phyloP scores from a whole-genome alignment of 345 rosid species.

The Eucalyptus pauciflora region DNA sequence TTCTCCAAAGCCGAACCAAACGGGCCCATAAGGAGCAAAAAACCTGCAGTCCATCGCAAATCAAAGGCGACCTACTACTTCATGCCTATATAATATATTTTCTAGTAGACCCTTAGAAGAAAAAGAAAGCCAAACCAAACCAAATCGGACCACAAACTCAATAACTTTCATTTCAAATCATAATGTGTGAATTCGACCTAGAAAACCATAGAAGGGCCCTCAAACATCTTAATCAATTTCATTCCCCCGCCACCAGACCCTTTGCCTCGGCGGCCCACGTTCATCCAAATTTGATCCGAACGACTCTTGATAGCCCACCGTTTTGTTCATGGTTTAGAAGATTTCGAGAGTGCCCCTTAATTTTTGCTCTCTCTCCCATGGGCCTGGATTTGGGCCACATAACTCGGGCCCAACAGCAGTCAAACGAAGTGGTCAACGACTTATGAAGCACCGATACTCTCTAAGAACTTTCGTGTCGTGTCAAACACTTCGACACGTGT shows the following conservation, averaged over 20 bases:
- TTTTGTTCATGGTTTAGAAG: no score
- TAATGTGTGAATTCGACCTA: neutral
- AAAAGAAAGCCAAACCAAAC: neutral
- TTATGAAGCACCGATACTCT: no score
- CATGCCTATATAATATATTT: neutral
- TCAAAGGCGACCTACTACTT: no score
- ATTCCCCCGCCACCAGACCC: neutral
- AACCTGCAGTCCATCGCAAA: neutral
- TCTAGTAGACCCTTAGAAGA: neutral
- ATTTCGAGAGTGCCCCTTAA: no score
- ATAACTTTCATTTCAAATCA: neutral
- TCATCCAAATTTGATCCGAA: neutral
- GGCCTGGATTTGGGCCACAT: neutral
- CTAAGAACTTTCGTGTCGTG: no score
- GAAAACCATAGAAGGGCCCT: no score
- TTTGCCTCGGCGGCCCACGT: neutral
- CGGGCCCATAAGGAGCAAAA: neutral
- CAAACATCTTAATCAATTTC: neutral
- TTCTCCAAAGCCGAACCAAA: no score
- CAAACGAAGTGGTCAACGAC: no score
- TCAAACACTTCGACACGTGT: no score
- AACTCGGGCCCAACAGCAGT: no score
- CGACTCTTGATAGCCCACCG: neutral
- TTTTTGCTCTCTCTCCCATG: no score
- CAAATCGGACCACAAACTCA: fast-evolving